Conservation (phyloP, 257 asterid genomes). For the Rhazya stricta region DNA sequence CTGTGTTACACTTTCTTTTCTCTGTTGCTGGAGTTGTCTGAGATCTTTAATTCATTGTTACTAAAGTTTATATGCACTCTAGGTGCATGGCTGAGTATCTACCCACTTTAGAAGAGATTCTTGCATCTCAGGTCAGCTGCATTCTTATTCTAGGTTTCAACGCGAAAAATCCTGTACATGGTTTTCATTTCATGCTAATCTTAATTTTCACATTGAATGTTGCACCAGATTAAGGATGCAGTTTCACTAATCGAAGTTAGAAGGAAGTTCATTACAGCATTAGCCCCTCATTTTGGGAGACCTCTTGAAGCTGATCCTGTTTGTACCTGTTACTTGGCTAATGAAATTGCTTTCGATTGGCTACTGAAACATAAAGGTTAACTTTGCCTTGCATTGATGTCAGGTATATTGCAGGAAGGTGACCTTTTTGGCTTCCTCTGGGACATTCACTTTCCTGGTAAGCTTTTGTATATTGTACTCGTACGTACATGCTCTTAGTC, state of each 20-base stretch:
- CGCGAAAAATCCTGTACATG: neutral
- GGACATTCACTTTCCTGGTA: slow-evolving; percentile 82
- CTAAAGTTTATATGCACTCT: slow-evolving; percentile 11
- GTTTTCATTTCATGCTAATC: slow-evolving; percentile 1
- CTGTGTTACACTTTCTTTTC: neutral
- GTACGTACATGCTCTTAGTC: neutral
- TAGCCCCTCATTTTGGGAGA: slow-evolving; percentile 72
- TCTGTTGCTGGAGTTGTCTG: neutral
- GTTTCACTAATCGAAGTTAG: slow-evolving; percentile 65
- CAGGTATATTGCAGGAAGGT: slow-evolving; percentile 91
- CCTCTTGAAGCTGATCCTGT: slow-evolving; percentile 94
- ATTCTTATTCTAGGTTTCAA: slow-evolving; percentile 11
- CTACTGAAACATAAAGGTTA: slow-evolving; percentile 12
- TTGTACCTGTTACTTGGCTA: slow-evolving; percentile 24
- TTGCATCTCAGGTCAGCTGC: slow-evolving; percentile 66
- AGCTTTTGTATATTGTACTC: slow-evolving; percentile 3
- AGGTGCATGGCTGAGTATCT: slow-evolving; percentile 99
- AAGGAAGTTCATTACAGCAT: slow-evolving; percentile 58
- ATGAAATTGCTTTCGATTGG: slow-evolving; percentile 3
- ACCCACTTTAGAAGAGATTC: slow-evolving; percentile 66
- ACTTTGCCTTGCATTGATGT: slow-evolving; percentile 21
- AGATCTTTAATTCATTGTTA: neutral
- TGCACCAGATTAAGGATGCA: slow-evolving; percentile 71
- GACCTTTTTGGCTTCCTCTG: slow-evolving; percentile 64
- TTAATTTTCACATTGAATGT: slow-evolving; percentile 4